These are phyloP conservation scores for Dissophora ornata DNA, from an alignment of 192 early-diverging fungal species.

Conservation along the genomic window DNA sequence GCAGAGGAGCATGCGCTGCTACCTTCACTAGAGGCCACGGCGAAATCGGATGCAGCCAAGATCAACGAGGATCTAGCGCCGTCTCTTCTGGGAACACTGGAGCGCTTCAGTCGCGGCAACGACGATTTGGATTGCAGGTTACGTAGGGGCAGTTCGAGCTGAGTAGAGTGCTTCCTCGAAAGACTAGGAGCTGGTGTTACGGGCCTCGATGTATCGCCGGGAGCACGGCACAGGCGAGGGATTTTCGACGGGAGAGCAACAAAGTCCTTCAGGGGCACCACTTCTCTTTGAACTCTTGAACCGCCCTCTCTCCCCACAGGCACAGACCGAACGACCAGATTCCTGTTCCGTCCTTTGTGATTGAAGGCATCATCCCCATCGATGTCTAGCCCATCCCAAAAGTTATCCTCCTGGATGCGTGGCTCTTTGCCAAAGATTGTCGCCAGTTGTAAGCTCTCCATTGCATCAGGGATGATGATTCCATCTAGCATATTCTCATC, in stretches of 20 bases:
- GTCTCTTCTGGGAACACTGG: conserved; percentile 12
- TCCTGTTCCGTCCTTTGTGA: conserved; percentile 24
- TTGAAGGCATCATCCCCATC: conserved; percentile 10
- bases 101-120: conserved; percentile 30
- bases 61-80: neutral
- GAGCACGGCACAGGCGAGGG: conserved; percentile 27
- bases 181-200: conserved; percentile 32
- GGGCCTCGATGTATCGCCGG: conserved; percentile 23
- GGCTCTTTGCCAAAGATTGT: conserved; percentile 34
- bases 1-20: conserved; percentile 10
- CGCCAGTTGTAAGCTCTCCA: conserved; percentile 23
- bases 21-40: neutral
- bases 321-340: conserved; percentile 14
- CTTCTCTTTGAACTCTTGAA: conserved; percentile 34
- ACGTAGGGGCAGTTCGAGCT: conserved; percentile 23
- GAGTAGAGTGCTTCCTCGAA: conserved; percentile 26
- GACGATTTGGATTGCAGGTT: conserved; percentile 36
- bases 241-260: conserved; percentile 38
- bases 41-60: neutral
- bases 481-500: conserved; percentile 31
- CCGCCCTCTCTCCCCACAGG: conserved; percentile 27
- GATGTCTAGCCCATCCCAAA: conserved; percentile 44
- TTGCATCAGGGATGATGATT: conserved; percentile 27
- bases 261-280: conserved; percentile 48
- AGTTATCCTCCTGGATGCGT: conserved; percentile 32